phyloP scores from a whole-genome alignment of 2,329 filamentous ascomycete species.

The Nigrospora sphaerica region DNA sequence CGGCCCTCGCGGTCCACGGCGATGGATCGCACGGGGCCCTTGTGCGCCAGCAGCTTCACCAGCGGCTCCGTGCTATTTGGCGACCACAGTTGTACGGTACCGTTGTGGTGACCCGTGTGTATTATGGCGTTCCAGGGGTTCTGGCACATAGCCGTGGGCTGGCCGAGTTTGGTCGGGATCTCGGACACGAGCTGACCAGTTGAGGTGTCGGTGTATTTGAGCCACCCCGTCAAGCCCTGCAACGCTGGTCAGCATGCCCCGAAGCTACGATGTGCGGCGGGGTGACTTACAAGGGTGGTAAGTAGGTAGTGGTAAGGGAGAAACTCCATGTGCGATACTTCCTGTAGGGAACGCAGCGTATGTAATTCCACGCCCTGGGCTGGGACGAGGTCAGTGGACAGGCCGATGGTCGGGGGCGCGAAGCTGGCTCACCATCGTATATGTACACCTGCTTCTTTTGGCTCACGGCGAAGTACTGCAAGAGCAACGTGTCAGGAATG shows the following conservation, averaged over 20 bases:
- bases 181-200: conserved; percentile 86
- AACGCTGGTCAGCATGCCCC: conserved; percentile 11
- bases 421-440: conserved; percentile 54
- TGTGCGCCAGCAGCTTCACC: conserved; percentile 85
- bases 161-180: conserved; percentile 75
- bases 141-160: conserved; percentile 75
- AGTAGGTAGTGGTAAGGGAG: conserved; percentile 93
- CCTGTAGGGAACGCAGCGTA: conserved; percentile 80
- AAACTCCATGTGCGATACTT: conserved; percentile 92
- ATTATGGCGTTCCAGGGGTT: conserved; percentile 91
- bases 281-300: conserved; percentile 64
- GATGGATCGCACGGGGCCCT: conserved; percentile 78
- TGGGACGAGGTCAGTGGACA: background rate
- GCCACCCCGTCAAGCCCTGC: conserved; percentile 69
- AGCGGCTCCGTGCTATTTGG: conserved; percentile 81
- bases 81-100: conserved; percentile 91
- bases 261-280: no score
- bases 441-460: conserved; percentile 98
- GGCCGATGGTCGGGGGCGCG: background rate
- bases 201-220: conserved; percentile 93
- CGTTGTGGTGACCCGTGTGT: conserved; percentile 91
- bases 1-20: conserved; percentile 83
- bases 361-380: conserved; percentile 79
- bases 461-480: conserved; percentile 83
- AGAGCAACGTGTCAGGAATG: no score